Base-by-base conservation (phyloP, 2,329 filamentous ascomycete genomes). In the Neopestalotiopsis sp. region DNA sequence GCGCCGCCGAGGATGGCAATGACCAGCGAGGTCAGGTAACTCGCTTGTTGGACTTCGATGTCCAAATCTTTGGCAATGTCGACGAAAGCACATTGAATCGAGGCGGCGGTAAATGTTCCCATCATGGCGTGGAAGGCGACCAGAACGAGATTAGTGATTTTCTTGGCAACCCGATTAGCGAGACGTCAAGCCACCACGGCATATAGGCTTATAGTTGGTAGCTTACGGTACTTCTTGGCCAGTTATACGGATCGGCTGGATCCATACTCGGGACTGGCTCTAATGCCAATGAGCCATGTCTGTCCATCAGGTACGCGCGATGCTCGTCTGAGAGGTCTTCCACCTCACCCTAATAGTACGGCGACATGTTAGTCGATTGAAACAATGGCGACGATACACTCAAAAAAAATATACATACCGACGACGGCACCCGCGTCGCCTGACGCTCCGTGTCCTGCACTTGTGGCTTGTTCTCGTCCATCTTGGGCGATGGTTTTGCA, bases 61-160 rank as follows among this genome's bases (percentile, higher is more conserved):
- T 77, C 78, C 1, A 89, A 77, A 60, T 89, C 86, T 40, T 79
- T 76, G 2, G 86, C 81, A 38, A 90, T 89, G 24, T 81, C 79
- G 60, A 83, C 81, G 72, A 85, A 90, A 3, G 86, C 87, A 2
- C 84, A 84, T 69, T 87, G 85, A 70, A 89, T 88, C 4, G 82
- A 77, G 0, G 86, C 81, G 0, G 87, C 85, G 1, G 81, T 86
- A 71, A 89, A 89, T 1, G 85, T 86, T 59, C 83, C 82, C 84
- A 89, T 89, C 76, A 84, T 84, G 38, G 86, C 85, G 68, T 89
- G 86, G 72, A 88, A 87, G 0, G 86, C 84, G 14, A 90, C 86
- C 10, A 89, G 81, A 13, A 83, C 68, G 0, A 90, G 78, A 69
- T 89, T 88, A 67, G 79, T 69, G 0, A 80, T 75, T 83, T 88